A percentile compares a stretch with the other conserved stretches of the same genome.
Evolutionary conservation across 768 basidiomycete genomes (phyloP).

Genomic region (Xerocomellus dryophilus): DNA sequence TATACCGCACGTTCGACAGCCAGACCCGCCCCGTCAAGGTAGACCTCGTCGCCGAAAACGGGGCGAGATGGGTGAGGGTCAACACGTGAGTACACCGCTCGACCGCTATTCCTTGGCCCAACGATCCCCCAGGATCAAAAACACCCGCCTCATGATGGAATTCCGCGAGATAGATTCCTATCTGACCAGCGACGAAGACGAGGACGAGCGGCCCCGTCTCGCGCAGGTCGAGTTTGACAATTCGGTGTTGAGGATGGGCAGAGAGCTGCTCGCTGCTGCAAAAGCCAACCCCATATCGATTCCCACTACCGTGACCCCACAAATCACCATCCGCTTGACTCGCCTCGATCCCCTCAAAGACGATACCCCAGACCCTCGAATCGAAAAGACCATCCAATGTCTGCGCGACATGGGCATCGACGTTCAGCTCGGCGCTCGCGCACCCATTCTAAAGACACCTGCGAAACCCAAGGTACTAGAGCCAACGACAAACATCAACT

Average conservation of each 20-base stretch:
- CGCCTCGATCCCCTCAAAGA: slow-evolving; percentile 50
- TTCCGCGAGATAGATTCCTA: slow-evolving; percentile 86
- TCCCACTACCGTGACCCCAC: slow-evolving; percentile 33
- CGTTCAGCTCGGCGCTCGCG: slow-evolving; percentile 63
- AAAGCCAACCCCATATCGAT: slow-evolving; percentile 48
- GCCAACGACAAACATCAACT: slow-evolving; percentile 64
- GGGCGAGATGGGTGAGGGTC: slow-evolving; percentile 72
- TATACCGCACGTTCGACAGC: slow-evolving; percentile 52
- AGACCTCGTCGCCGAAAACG: slow-evolving; percentile 75
- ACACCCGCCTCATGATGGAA: slow-evolving; percentile 71
- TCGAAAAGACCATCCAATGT: slow-evolving; percentile 53
- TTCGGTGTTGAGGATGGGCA: slow-evolving; percentile 68
- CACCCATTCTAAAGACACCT: background rate
- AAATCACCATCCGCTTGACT: slow-evolving; percentile 63
- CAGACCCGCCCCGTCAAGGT: slow-evolving; percentile 52
- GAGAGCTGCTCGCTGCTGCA: slow-evolving; percentile 64
- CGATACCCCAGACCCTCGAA: slow-evolving; percentile 48
- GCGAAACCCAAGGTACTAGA: slow-evolving; percentile 20
- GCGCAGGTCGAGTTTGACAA: slow-evolving; percentile 62
- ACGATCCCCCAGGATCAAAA: slow-evolving; percentile 60
- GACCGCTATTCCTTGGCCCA: background rate
- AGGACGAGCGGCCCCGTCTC: slow-evolving; percentile 46
- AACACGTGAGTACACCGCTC: no score
- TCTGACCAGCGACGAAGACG: slow-evolving; percentile 47
- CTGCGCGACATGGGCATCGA: slow-evolving; percentile 63